A percentile compares a stretch with the other conserved stretches of the same genome.
phyloP scores from a whole-genome alignment of 495 filamentous ascomycete species.

The Penicillium steckii region DNA sequence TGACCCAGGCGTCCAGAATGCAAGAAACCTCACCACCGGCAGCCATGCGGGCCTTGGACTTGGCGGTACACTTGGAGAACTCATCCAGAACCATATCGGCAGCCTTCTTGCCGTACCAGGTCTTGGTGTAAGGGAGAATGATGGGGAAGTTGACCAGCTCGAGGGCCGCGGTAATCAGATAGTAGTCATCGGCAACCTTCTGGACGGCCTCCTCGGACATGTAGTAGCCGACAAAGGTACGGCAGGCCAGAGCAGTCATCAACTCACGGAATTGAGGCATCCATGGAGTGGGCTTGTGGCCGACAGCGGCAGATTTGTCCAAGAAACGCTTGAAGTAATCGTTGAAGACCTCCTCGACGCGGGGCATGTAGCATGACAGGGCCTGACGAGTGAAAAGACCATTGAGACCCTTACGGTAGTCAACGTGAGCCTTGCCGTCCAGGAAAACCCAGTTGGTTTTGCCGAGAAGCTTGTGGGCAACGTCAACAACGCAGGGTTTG shows the following conservation, averaged over 20 bases:
- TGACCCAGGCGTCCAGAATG: constrained; percentile 94
- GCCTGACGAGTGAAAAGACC: constrained; percentile 90
- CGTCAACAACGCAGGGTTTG: constrained; percentile 96
- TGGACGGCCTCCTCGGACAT: constrained; percentile 84
- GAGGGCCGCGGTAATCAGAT: constrained; percentile 90
- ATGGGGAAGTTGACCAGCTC: constrained; percentile 99
- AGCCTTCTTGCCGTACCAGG: constrained; percentile 97
- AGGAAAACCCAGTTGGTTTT: constrained; percentile 96
- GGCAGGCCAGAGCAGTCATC: constrained; percentile 91
- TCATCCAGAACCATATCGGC: constrained; percentile 88
- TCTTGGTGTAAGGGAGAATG: constrained; percentile 93
- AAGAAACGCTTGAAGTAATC: constrained; percentile 79
- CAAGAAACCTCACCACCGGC: constrained; percentile 84
- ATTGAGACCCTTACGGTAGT: constrained; percentile 96
- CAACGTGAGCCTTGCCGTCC: constrained; percentile 91
- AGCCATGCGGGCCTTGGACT: constrained; percentile 89
- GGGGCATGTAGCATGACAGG: constrained; percentile 83
- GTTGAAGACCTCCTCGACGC: constrained; percentile 89
- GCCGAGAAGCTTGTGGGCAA: constrained; percentile 90
- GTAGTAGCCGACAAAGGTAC: constrained; percentile 96
- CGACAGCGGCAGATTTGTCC: constrained; percentile 62
- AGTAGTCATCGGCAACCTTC: constrained; percentile 97
- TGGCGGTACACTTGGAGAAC: constrained; percentile 88
- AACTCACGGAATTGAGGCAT: constrained; percentile 94
- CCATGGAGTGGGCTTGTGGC: constrained; percentile 74